Conservation (phyloP, 2,329 filamentous ascomycete species). For the Calonectria naviculata region DNA sequence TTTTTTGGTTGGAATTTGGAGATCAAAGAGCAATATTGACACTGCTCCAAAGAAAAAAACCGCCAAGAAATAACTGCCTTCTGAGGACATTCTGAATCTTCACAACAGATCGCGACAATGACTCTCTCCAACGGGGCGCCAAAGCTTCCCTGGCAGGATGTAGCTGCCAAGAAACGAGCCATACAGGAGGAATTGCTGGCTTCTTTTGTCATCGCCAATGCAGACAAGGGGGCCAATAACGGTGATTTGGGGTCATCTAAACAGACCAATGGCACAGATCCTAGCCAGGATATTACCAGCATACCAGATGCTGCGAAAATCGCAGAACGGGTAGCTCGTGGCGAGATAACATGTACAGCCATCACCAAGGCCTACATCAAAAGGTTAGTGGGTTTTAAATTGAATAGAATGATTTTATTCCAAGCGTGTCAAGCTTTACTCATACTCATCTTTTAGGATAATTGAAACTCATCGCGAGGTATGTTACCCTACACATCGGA, state of each 20-base stretch:
- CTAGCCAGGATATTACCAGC: not conserved
- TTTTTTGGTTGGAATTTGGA: not conserved
- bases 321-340: not conserved
- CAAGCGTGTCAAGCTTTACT: not conserved
- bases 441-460: not conserved
- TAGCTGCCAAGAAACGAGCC: constrained; percentile 12
- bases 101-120: not conserved
- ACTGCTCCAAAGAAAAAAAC: not conserved
- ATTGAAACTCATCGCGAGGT: constrained; percentile 21
- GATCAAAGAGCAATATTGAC: not conserved
- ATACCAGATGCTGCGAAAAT: not conserved
- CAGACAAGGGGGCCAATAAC: not conserved
- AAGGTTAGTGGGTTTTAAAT: not conserved
- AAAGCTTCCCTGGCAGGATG: constrained; percentile 13
- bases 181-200: not conserved
- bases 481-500: not conserved
- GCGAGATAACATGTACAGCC: not conserved
- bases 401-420: not conserved
- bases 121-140: not conserved
- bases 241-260: not conserved
- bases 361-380: constrained; percentile 19
- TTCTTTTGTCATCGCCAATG: not conserved
- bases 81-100: too few species aligned
- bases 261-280: not conserved
- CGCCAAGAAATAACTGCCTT: not conserved